Percentiles rank a stretch among this genome's conserved stretches.
These are phyloP conservation scores for Apiospora kogelbergensis DNA, from an alignment of 2,329 filamentous ascomycete genomes.

Conservation along the genomic window DNA sequence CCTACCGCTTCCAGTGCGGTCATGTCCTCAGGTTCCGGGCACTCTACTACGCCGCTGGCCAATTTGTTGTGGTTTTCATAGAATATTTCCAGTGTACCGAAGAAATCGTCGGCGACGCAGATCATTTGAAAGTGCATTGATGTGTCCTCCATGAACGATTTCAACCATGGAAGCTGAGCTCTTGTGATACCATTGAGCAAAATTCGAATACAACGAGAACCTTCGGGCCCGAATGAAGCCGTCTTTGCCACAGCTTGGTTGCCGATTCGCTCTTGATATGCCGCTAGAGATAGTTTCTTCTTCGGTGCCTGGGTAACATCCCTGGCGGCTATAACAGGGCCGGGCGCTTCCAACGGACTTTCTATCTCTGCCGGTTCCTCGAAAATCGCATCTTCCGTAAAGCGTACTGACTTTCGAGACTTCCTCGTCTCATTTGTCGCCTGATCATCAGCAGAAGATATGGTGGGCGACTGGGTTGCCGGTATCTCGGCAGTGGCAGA, in stretches of 20 bases:
- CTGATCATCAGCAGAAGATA: not conserved
- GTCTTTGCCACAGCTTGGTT: conserved; percentile 25
- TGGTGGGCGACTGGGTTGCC: not conserved
- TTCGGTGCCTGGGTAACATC: conserved; percentile 1
- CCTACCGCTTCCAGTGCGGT: conserved; percentile 23
- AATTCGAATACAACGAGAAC: conserved; percentile 21
- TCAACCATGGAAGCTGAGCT: conserved; percentile 23
- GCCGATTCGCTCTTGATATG: conserved; percentile 25
- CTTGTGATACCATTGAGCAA: conserved; percentile 26
- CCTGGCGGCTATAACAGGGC: not conserved
- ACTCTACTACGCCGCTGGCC: conserved; percentile 22
- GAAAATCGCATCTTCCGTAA: conserved; percentile 12
- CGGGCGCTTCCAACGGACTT: conserved; percentile 11
- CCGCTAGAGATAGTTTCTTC: conserved; percentile 23
- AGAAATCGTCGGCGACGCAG: conserved; percentile 26
- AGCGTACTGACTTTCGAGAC: conserved; percentile 12
- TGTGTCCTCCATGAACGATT: conserved; percentile 23
- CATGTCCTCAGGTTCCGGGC: conserved; percentile 14
- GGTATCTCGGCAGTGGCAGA: not conserved
- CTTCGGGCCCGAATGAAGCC: conserved; percentile 24
- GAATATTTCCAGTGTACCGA: conserved; percentile 12
- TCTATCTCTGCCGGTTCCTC: conserved; percentile 23
- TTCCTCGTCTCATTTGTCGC: conserved; percentile 1
- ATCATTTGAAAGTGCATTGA: conserved; percentile 22
- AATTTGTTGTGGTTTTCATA: conserved; percentile 19